Percentiles rank a stretch among this genome's conserved stretches.
Evolutionary conservation across 2,329 filamentous ascomycete species (phyloP).

Genomic region (Talaromyces sp.): DNA sequence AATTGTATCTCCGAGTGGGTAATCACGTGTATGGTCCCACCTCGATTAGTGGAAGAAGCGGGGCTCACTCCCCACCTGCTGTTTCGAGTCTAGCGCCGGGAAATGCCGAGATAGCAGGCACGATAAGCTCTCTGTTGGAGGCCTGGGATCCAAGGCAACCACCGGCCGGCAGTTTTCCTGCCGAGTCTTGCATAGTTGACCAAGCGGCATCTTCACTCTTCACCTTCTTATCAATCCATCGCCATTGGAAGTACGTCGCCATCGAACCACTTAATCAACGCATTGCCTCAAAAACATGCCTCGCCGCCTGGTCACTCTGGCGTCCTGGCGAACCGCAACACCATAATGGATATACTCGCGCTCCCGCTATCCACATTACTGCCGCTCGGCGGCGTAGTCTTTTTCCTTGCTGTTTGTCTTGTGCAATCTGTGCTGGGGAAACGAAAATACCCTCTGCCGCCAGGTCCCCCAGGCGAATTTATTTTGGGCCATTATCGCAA

Average conservation of each 20-base stretch:
- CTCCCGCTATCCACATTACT: background rate
- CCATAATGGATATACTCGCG: background rate
- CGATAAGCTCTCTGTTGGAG: background rate
- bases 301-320: background rate
- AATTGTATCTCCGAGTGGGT: background rate
- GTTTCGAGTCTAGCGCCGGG: background rate
- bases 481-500: background rate
- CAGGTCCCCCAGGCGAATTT: constrained; percentile 2
- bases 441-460: constrained; percentile 1
- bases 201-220: background rate
- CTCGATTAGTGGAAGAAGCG: too few species aligned
- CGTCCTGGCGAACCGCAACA: background rate
- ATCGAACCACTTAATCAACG: background rate
- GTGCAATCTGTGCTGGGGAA: background rate
- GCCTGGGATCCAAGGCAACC: background rate
- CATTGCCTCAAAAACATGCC: background rate
- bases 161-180: background rate
- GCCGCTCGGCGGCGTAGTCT: background rate
- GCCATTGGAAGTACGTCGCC: background rate
- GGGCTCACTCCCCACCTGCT: background rate
- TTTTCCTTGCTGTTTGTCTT: background rate
- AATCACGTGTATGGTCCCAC: background rate
- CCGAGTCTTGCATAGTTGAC: too few species aligned
- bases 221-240: background rate
- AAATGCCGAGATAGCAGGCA: background rate